Evolutionary conservation across 2,329 filamentous ascomycete species (phyloP).

Genomic region (Neocatenulostroma microsporum): DNA sequence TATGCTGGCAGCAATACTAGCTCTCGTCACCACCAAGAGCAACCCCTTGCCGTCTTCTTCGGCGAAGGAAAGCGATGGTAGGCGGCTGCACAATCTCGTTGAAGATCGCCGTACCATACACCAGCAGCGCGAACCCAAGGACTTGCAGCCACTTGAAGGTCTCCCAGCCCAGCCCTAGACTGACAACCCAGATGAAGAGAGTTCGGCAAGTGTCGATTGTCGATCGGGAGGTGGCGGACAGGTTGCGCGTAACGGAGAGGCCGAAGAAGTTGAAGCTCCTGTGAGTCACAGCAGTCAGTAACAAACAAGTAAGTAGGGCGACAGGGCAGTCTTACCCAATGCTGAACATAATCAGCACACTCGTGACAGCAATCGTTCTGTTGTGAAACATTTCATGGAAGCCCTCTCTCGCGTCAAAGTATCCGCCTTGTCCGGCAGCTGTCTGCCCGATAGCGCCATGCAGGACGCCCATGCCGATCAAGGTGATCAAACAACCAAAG

Average conservation of each 20-base stretch:
- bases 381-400: slow-evolving; percentile 71
- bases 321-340: slow-evolving; percentile 65
- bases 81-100: slow-evolving; percentile 88
- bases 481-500: slow-evolving; percentile 77
- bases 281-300: slow-evolving; percentile 14
- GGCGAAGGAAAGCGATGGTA: slow-evolving; percentile 23
- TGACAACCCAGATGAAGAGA: slow-evolving; percentile 96
- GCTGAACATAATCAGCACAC: slow-evolving; percentile 89
- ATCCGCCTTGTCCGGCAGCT: slow-evolving; percentile 64
- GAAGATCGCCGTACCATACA: slow-evolving; percentile 95
- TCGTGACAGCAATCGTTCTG: slow-evolving; percentile 63
- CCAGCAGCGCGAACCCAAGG: slow-evolving; percentile 74
- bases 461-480: slow-evolving; percentile 69
- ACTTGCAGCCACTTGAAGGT: slow-evolving; percentile 97
- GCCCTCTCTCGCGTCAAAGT: slow-evolving; percentile 85
- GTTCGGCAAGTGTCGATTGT: slow-evolving; percentile 98
- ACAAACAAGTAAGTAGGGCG: slow-evolving; percentile 1
- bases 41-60: slow-evolving; percentile 16
- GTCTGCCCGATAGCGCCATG: slow-evolving; percentile 71
- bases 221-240: slow-evolving; percentile 86
- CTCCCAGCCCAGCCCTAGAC: slow-evolving; percentile 89
- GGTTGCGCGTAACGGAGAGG: slow-evolving; percentile 77
- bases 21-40: slow-evolving; percentile 7
- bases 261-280: slow-evolving; percentile 99
- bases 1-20: not conserved